Evolutionary conservation across 2,329 filamentous ascomycete genomes (phyloP).

Genomic region (Acrocalymma vagum): DNA sequence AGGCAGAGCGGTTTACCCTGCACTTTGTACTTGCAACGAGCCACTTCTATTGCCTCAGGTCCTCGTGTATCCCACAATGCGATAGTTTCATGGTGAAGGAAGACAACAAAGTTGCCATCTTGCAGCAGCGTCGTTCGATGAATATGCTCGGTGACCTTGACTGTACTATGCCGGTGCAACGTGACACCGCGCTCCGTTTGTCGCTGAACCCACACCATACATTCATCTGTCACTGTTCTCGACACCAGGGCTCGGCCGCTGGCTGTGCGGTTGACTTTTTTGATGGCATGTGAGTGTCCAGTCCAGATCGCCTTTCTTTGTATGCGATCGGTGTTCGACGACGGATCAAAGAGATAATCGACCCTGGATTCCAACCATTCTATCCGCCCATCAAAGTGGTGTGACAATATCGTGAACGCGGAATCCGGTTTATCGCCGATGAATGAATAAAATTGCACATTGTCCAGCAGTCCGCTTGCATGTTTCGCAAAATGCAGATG

Average conservation of each 20-base stretch:
- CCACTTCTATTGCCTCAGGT: slow-evolving; percentile 66
- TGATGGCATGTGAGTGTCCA: slow-evolving; percentile 81
- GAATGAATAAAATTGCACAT: slow-evolving; percentile 78
- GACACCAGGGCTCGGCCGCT: slow-evolving; percentile 83
- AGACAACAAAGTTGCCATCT: slow-evolving; percentile 81
- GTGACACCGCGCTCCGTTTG: slow-evolving; percentile 59
- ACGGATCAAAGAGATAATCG: slow-evolving; percentile 81
- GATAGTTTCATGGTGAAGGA: slow-evolving; percentile 75
- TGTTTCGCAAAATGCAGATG: slow-evolving; percentile 48
- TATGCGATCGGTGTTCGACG: slow-evolving; percentile 66
- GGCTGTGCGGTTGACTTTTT: slow-evolving; percentile 87
- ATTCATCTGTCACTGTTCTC: slow-evolving; percentile 79
- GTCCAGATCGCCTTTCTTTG: slow-evolving; percentile 76
- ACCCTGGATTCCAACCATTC: slow-evolving; percentile 82
- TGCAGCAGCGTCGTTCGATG: slow-evolving; percentile 81
- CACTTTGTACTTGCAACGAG: slow-evolving; percentile 65
- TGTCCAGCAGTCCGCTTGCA: slow-evolving; percentile 52
- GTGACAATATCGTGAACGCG: slow-evolving; percentile 76
- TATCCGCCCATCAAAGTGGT: slow-evolving; percentile 86
- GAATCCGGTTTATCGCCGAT: slow-evolving; percentile 69
- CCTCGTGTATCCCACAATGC: slow-evolving; percentile 81
- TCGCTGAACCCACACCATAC: slow-evolving; percentile 82
- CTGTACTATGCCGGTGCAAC: slow-evolving; percentile 72
- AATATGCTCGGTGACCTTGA: slow-evolving; percentile 75
- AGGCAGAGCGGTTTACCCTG: slow-evolving; percentile 80